A percentile compares a stretch with the other conserved stretches of the same genome.
Conservation (phyloP, 495 filamentous ascomycete genomes). For the Chaetomidium leptoderma region DNA sequence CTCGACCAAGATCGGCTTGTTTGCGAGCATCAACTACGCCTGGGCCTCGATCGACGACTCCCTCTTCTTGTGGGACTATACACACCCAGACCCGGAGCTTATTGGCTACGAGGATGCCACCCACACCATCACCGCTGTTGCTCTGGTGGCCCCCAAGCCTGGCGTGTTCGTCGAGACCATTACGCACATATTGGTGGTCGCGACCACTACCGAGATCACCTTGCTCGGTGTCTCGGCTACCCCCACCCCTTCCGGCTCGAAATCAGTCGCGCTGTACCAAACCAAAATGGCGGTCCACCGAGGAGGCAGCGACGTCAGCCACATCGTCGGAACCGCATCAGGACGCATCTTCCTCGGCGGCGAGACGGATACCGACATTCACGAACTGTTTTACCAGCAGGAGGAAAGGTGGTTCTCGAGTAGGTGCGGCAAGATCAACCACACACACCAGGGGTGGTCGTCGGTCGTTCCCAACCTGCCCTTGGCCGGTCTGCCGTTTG, state of each 20-base stretch:
- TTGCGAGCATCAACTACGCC: constrained; percentile 87
- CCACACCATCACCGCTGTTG: constrained; percentile 79
- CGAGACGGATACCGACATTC: constrained; percentile 74
- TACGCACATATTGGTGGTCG: constrained; percentile 80
- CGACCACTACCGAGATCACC: constrained; percentile 77
- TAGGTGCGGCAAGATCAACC: constrained; percentile 76
- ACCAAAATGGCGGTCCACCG: constrained; percentile 74
- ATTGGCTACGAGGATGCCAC: constrained; percentile 87
- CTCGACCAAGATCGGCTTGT: constrained; percentile 83
- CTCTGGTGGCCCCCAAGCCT: constrained; percentile 69
- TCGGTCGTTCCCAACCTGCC: constrained; percentile 60
- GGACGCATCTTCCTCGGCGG: constrained; percentile 92
- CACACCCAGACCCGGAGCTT: constrained; percentile 76
- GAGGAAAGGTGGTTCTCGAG: constrained; percentile 94
- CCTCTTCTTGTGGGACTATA: constrained; percentile 97
- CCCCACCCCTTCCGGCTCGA: constrained; percentile 55
- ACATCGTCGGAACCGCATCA: constrained; percentile 71
- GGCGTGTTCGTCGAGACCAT: constrained; percentile 83
- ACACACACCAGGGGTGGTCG: constrained; percentile 70
- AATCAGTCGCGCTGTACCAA: constrained; percentile 70
- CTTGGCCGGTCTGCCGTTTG: constrained; percentile 28
- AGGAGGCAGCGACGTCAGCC: constrained; percentile 62
- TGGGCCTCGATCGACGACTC: constrained; percentile 95
- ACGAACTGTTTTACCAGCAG: constrained; percentile 92
- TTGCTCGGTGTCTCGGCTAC: constrained; percentile 72